Percentiles rank a stretch among this genome's conserved stretches.
Conservation (phyloP, 1,284 basidiomycete genomes). For the Hemileia vastatrix region DNA sequence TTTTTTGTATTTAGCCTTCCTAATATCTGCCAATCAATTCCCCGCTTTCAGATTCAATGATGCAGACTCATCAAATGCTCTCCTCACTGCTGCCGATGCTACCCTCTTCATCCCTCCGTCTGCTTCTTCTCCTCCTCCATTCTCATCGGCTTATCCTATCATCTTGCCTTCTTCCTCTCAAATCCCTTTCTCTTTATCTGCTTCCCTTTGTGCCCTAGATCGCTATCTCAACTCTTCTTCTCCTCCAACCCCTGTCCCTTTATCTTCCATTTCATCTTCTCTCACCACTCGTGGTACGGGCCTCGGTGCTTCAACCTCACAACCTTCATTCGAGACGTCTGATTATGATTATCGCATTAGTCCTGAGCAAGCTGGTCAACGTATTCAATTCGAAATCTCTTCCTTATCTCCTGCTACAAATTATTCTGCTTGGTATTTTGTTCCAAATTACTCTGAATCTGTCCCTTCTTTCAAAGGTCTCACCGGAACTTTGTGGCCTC, state of each 20-base stretch:
- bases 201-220: conserved; percentile 7
- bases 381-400: conserved; percentile 27
- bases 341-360: conserved; percentile 12
- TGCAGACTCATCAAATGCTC: conserved; percentile 6
- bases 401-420: conserved; percentile 34
- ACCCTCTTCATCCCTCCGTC: not conserved
- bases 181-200: conserved; percentile 2
- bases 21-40: not conserved
- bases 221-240: not conserved
- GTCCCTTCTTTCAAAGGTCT: not conserved
- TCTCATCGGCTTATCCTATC: not conserved
- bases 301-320: conserved; percentile 6
- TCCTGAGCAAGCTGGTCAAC: not conserved
- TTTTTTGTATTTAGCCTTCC: not conserved
- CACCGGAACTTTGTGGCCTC: conserved; percentile 17
- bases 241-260: not conserved
- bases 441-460: too few species aligned
- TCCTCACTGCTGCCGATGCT: conserved; percentile 10
- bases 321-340: not conserved
- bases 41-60: conserved; percentile 13
- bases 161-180: conserved; percentile 1
- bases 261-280: not conserved
- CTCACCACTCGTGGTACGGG: conserved; percentile 6
- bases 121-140: not conserved
- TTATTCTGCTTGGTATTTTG: conserved; percentile 37